Evolutionary conservation across 805 yeast genomes (phyloP).

Genomic region (Saturnispora zaruensis): DNA sequence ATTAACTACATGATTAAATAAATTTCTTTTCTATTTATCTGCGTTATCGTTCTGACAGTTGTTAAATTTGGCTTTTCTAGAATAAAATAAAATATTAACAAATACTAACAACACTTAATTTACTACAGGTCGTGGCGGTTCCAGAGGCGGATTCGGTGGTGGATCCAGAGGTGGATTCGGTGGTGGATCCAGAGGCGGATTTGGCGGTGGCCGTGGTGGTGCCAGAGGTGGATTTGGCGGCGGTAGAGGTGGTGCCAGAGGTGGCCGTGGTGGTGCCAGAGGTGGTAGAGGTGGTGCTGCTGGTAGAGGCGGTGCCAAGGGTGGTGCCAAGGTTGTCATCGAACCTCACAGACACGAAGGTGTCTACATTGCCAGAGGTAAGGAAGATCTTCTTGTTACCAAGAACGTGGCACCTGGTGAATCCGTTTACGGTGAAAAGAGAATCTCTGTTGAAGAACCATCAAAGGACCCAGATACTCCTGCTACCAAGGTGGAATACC

Average conservation of each 20-base stretch:
- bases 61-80: too few relatives aligned
- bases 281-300: slow-evolving; percentile 52
- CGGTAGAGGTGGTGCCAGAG: slow-evolving; percentile 42
- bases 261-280: slow-evolving; percentile 50
- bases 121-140: slow-evolving; percentile 21
- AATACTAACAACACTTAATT: slow-evolving; percentile 4
- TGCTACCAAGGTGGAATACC: slow-evolving; percentile 92
- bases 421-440: slow-evolving; percentile 96
- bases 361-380: slow-evolving; percentile 98
- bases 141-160: slow-evolving; percentile 34
- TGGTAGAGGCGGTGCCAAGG: slow-evolving; percentile 74
- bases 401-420: slow-evolving; percentile 98
- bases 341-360: slow-evolving; percentile 99
- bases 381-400: slow-evolving; percentile 96
- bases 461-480: slow-evolving; percentile 79
- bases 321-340: slow-evolving; percentile 93
- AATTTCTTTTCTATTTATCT: slow-evolving; percentile 6
- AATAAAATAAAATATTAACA: too few relatives aligned
- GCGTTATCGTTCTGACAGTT: slow-evolving; percentile 9
- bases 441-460: slow-evolving; percentile 90
- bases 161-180: slow-evolving; percentile 35
- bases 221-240: slow-evolving; percentile 46
- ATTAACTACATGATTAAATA: slow-evolving; percentile 4
- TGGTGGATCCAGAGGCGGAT: slow-evolving; percentile 32
- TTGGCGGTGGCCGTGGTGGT: slow-evolving; percentile 30